These are phyloP conservation scores for Handroanthus guayacan DNA, from an alignment of 257 asterid species.

Conservation along the genomic window DNA sequence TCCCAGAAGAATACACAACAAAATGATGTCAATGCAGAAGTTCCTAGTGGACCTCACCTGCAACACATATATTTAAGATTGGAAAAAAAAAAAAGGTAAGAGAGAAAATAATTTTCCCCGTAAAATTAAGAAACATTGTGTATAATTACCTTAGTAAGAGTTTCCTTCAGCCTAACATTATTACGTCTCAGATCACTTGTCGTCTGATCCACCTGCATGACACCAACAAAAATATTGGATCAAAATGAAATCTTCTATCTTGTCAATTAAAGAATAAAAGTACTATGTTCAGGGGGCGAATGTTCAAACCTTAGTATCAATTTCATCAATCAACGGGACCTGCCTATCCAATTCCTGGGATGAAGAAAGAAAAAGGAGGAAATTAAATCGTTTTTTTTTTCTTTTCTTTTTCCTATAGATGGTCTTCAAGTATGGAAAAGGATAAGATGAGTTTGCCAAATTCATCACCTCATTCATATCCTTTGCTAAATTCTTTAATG, in stretches of 20 bases:
- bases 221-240: slow-evolving; percentile 14
- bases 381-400: background rate
- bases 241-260: background rate
- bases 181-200: slow-evolving; percentile 64
- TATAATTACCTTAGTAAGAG: slow-evolving; percentile 51
- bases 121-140: background rate
- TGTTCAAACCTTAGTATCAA: slow-evolving; percentile 73
- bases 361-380: background rate
- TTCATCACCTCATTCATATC: slow-evolving; percentile 86
- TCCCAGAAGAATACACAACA: slow-evolving; percentile 78
- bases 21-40: slow-evolving; percentile 74
- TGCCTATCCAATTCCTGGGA: slow-evolving; percentile 89
- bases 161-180: slow-evolving; percentile 76
- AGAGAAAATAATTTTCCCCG: background rate
- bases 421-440: background rate
- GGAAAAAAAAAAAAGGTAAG: background rate
- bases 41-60: slow-evolving; percentile 83
- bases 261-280: background rate
- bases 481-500: slow-evolving; percentile 74
- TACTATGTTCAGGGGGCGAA: background rate
- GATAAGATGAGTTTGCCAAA: no score
- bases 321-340: slow-evolving; percentile 88
- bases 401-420: background rate
- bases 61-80: slow-evolving; percentile 7
- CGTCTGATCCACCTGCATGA: slow-evolving; percentile 78